Base-by-base conservation (phyloP, 1,284 basidiomycete species). In the Moniliophthora roreri region DNA sequence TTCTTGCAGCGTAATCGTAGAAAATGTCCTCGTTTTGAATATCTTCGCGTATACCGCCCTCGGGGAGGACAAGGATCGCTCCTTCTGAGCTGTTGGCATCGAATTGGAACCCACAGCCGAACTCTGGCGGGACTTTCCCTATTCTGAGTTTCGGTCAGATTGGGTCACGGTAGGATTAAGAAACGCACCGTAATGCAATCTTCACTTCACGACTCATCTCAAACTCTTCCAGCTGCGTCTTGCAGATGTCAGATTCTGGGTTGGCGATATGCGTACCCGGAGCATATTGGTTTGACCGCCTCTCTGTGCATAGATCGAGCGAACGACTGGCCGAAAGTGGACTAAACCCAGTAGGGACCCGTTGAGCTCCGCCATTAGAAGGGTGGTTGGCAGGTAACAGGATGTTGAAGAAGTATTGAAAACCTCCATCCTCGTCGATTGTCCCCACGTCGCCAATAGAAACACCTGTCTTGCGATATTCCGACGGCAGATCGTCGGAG, bases 341-440 rank as follows among this genome's bases (percentile, higher is more conserved):
- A 10, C 24, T 2, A 21, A 51, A 51, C 18, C 45, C 50, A 34
- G 9, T 26, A 46, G 50, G 50, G 11, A 51, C 50, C 9, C 50
- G 18, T 16, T 34, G 34, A 4, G 26, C 32, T 11, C 28, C n/a
- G n/a, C n/a, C 11, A 24, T 51, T 51, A 3, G 45, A 34, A 3
- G 40, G 23, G 39, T 44, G 24, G 16, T 45, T 34, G 13, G 50
- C 41, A 23, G 41, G 32, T 4, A 34, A 26, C 20, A 24, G 45
- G 16, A 45, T 38, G 35, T 51, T 51, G 41, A 51, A 51, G 18
- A 51, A 18, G 21, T 51, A 44, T 10, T 44, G 28, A 35, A 51
- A 51, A 3, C 50, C 41, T 45, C 50, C 50, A 35, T 35, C 40
- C 15, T 51, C 41, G 20, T 32, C 45, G 16, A 42, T 34, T 16